Conservation (phyloP, 2,329 filamentous ascomycete species). For the Fusarium floridanum region DNA sequence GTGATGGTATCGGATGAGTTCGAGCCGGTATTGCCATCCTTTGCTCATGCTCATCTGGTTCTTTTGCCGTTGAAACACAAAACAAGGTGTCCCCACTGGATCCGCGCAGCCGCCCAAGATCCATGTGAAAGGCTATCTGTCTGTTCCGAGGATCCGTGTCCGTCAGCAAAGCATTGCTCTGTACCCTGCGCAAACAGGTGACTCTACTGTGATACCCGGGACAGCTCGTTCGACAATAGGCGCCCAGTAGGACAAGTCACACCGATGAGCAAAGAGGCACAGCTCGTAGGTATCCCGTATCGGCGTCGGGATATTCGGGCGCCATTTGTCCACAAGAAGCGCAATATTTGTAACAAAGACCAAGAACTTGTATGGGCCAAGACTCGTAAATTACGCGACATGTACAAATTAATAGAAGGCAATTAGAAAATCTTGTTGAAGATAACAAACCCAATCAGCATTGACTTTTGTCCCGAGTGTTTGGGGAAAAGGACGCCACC, state of each 20-base stretch:
- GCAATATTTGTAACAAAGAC: not conserved
- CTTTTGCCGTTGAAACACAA: not conserved
- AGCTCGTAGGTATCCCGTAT: conserved; percentile 18
- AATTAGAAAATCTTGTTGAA: not conserved
- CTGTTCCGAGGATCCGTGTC: not conserved
- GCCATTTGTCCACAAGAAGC: not conserved
- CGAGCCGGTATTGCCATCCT: conserved; percentile 11
- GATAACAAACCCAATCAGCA: not conserved
- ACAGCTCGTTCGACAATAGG: conserved; percentile 14
- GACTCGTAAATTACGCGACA: not conserved
- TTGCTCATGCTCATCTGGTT: too few relatives aligned
- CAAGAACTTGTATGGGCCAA: too few relatives aligned
- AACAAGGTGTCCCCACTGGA: not conserved
- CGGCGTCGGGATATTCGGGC: conserved; percentile 2
- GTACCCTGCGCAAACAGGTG: conserved; percentile 15
- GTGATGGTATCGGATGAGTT: conserved; percentile 38
- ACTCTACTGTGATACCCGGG: conserved; percentile 12
- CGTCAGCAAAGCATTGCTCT: not conserved
- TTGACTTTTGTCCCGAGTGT: not conserved
- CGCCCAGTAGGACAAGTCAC: conserved; percentile 14
- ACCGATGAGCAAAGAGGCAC: conserved; percentile 12
- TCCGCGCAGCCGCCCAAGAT: conserved; percentile 15
- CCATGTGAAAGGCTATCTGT: conserved; percentile 2
- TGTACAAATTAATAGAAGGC: not conserved
- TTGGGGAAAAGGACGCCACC: not conserved